A percentile compares a stretch with the other conserved stretches of the same genome.
Conservation (phyloP, 495 filamentous ascomycete species). For the Tuber borchii region DNA sequence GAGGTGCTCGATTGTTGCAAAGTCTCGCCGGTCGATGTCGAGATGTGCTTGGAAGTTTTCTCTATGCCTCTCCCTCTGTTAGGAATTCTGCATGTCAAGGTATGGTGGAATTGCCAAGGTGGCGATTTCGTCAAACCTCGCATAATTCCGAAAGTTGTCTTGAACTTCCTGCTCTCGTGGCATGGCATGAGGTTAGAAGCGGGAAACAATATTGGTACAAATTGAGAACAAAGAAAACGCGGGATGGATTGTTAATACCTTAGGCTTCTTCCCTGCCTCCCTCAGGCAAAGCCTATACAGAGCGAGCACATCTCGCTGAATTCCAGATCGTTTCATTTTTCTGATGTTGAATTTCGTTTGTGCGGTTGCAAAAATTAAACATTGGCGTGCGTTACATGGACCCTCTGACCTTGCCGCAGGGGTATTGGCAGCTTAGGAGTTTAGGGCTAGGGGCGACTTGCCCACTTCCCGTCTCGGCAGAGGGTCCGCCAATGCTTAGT, state of each 20-base stretch:
- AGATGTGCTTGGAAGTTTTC: slow-evolving; percentile 69
- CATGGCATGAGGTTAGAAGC: slow-evolving; percentile 12
- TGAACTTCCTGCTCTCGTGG: slow-evolving; percentile 30
- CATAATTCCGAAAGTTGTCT: slow-evolving; percentile 36
- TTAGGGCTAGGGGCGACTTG: background rate
- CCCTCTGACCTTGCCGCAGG: background rate
- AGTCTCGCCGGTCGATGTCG: slow-evolving; percentile 75
- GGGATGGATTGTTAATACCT: slow-evolving; percentile 50
- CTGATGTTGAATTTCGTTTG: slow-evolving; percentile 8
- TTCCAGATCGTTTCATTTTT: slow-evolving; percentile 63
- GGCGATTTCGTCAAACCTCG: slow-evolving; percentile 43
- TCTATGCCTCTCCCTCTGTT: slow-evolving; percentile 45
- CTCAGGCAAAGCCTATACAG: slow-evolving; percentile 82
- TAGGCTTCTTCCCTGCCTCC: slow-evolving; percentile 72
- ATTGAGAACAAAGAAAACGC: slow-evolving; percentile 43
- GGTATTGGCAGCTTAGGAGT: background rate
- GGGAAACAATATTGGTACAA: background rate
- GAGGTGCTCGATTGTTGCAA: slow-evolving; percentile 78
- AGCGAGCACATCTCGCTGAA: slow-evolving; percentile 82
- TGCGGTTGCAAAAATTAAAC: slow-evolving; percentile 9
- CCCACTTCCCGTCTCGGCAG: background rate
- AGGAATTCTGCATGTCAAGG: slow-evolving; percentile 10
- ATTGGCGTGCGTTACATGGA: slow-evolving; percentile 19
- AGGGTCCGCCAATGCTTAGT: background rate
- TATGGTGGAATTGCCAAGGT: slow-evolving; percentile 43